phyloP scores from a whole-genome alignment of 352 stramenopile species.

The Pelagophyceae sp. region DNA sequence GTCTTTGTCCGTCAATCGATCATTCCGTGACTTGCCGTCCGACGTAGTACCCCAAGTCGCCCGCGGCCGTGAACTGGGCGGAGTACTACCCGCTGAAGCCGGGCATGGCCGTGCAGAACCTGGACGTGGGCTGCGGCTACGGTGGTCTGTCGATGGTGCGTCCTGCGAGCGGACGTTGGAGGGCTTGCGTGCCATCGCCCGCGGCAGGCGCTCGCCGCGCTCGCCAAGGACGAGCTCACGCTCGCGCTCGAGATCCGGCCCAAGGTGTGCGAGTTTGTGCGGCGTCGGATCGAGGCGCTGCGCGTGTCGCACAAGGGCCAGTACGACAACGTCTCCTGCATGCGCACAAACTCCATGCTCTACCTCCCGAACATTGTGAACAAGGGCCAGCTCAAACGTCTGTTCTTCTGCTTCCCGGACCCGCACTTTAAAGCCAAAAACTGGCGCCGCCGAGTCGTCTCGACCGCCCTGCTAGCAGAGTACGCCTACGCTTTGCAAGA shows the following conservation, averaged over 20 bases:
- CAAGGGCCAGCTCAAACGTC: constrained; percentile 70
- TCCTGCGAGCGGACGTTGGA: too few relatives aligned
- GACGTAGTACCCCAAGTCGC: constrained; percentile 64
- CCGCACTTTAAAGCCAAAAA: constrained; percentile 87
- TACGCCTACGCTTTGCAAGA: constrained; percentile 89
- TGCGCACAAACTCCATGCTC: constrained; percentile 93
- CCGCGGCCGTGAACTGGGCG: constrained; percentile 80
- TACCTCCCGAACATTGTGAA: constrained; percentile 63
- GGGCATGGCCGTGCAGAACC: constrained; percentile 42
- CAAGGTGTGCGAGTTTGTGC: constrained; percentile 80
- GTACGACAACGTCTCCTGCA: constrained; percentile 88
- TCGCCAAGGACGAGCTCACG: constrained; percentile 78
- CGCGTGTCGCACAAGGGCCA: constrained; percentile 56
- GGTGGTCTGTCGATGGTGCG: too few relatives aligned
- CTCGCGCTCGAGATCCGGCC: constrained; percentile 92
- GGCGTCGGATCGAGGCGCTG: constrained; percentile 73
- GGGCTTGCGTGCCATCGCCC: too few relatives aligned
- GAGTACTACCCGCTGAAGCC: constrained; percentile 80
- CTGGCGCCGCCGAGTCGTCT: constrained; percentile 56
- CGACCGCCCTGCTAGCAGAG: constrained; percentile 77
- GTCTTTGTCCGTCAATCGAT: too few relatives aligned
- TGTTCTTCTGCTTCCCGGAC: constrained; percentile 99
- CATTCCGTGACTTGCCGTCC: too few relatives aligned
- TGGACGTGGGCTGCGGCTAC: constrained; percentile 95
- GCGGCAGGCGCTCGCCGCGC: constrained; percentile 60